Evolutionary conservation across 306 rosid genomes (phyloP), one percentile per base, ranked within the genome.

Genomic region (Benincasa hispida): DNA sequence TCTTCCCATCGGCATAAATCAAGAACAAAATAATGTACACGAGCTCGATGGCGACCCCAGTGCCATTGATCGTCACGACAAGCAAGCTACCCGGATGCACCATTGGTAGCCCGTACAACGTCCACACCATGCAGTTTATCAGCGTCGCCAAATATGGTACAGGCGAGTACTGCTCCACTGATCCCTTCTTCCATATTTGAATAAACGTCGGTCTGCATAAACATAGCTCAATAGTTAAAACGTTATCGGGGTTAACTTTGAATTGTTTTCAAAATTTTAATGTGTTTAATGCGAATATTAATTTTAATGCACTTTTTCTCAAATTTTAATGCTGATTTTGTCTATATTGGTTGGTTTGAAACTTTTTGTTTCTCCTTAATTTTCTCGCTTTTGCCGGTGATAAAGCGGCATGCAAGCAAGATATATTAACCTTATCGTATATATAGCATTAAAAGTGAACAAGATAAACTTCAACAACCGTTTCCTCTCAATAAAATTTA

Each of bases 51-150:
- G 61, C 79, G 0, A 78, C 80, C 0, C 98, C 98, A 0, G 88
- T 8, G 22, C 91, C 92, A 24, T 95, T 95, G 61, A 92, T 92
- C 41, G 99, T 95, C 54, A 87, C 73, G 5, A 95, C 92, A 3
- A 92, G 75, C 7, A 81, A 0, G 81, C 96, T 95, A 14, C 87
- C 35, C 0, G 99, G 96, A 72, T 86, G 87, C 56, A 92, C 92
- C 79, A 90, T 78, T 3, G 99, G 99, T 6, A 95, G 74, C 0
- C 97, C 99, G 63, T 92, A 95, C 1, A 95, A 70, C 12, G 91
- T 85, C 98, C 99, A 95, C 0, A 86, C 86, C 91, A 90, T 77
- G 89, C 99, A 95, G 81, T 95, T 95, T n/a, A 82, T 51, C 0
- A 95, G 81, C 22, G 97, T 85, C 0, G 98, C 99, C 6, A 95